Base-by-base conservation (phyloP, 352 stramenopile species). In the Phytophthora citrophthora region DNA sequence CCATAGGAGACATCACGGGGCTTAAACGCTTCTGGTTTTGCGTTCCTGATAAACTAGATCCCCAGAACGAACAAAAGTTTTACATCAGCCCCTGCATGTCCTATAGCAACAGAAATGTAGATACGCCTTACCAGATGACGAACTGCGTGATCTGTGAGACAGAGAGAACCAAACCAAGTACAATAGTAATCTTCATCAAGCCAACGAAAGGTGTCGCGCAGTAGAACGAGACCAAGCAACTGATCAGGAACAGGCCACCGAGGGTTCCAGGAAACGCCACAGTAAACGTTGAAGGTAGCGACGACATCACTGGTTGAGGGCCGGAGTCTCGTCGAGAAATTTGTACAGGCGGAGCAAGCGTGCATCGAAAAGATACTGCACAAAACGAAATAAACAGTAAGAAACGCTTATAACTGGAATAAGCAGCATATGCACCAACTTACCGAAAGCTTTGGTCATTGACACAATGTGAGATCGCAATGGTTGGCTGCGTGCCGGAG, bases 171-270 rank as follows among this genome's bases (percentile, higher is more conserved):
- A 90, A 79, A 31, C 87, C 87, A 5, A 95, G 77, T n/a, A 93
- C 75, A 16, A 93, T 91, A 10, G 87, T 95, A 56, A 95, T 79
- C 68, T 95, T 87, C 87, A 94, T 95, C 47, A 95, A 66, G 2
- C 83, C 85, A 66, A 89, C 81, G 47, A 93, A 94, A 24, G 85
- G 80, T 32, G 79, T 72, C 15, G 78, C 77, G 52, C 80, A 90
- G 63, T 82, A 91, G 55, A 93, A 77, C 26, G 87, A 89, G 9
- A 95, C 66, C 20, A 91, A 49, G 20, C 82, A 92, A 61, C 85
- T 93, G 26, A 94, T 68, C 29, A 95, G 53, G 41, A 93, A 95
- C 9, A 95, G 60, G 0, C 78, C 83, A 13, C 87, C 79, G 2
- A 95, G 68, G 26, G 71, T 81, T 5, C 81, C 79, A 0, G 85